phyloP scores from a whole-genome alignment of 2,329 filamentous ascomycete genomes.

The Helotiales sp. region DNA sequence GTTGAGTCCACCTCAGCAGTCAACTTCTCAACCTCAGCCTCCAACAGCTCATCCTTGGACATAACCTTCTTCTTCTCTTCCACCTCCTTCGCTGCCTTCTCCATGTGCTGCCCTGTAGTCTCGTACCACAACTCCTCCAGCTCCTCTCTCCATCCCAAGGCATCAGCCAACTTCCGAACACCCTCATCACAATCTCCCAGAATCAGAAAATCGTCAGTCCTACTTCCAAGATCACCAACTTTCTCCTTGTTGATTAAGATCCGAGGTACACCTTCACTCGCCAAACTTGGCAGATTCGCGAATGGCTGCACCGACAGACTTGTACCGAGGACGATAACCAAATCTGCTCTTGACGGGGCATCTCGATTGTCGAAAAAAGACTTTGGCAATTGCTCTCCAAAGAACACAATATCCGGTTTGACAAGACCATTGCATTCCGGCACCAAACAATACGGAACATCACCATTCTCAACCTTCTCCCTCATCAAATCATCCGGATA shows the following conservation, averaged over 20 bases:
- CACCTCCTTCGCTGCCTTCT: conserved; percentile 43
- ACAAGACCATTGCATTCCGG: conserved; percentile 73
- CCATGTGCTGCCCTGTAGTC: conserved; percentile 64
- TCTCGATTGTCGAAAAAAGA: conserved; percentile 65
- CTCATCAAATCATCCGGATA: conserved; percentile 80
- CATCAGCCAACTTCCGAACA: conserved; percentile 76
- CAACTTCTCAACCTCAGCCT: conserved; percentile 45
- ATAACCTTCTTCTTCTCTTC: conserved; percentile 27
- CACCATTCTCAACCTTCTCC: conserved; percentile 65
- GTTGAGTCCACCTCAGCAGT: conserved; percentile 45
- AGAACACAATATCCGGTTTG: conserved; percentile 82
- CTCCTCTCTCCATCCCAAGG: conserved; percentile 84
- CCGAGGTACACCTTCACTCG: conserved; percentile 67
- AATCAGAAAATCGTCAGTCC: conserved; percentile 82
- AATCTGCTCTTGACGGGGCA: conserved; percentile 67
- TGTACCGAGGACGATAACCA: conserved; percentile 87
- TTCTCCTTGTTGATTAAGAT: conserved; percentile 86
- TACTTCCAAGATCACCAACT: conserved; percentile 78
- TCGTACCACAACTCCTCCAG: conserved; percentile 76
- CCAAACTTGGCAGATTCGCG: conserved; percentile 74
- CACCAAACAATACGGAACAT: conserved; percentile 71
- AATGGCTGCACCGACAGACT: conserved; percentile 90
- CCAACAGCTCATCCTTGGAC: conserved; percentile 54
- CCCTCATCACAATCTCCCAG: conserved; percentile 85
- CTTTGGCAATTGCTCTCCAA: conserved; percentile 74